Base-by-base conservation (phyloP, 2,329 filamentous ascomycete genomes). In the Tricladium varicosporioides region DNA sequence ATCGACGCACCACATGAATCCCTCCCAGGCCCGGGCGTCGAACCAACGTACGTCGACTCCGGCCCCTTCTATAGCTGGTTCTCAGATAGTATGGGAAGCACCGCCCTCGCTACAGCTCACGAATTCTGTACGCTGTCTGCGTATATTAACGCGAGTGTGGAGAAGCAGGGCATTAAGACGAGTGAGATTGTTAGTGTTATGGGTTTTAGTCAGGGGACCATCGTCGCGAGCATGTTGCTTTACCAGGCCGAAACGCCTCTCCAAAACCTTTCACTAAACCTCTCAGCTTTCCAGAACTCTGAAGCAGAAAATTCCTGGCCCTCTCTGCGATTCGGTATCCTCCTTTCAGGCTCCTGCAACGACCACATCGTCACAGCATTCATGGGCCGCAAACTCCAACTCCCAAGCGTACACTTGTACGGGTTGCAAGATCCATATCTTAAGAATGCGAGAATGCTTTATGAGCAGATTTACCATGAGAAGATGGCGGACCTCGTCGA, bases 1-100 rank as follows among this genome's bases (percentile, higher is more conserved):
- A 84, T 81, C 61, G 83, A 92, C 64, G 88, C 78, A 0, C 87
- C 88, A 1, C 88, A 85, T 70, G 75, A 78, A 55, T 88, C 83
- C 61, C 69, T 76, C 3, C 74, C 87, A 1, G 84, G 86, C 45
- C 77, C 82, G 0, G 84, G 81, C 61, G 81, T 91, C n/a, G 70
- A 82, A 13, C 70, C 77, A n/a, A 85, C 89, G 2, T 92, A 89
- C 70, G 81, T 79, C 51, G 78, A 84, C 61, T 79, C 78, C 57
- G 87, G 80, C 0, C 88, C 88, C 1, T 92, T 89, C 70, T 73
- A 77, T 5, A 73, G 78, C 19, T 85, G 82, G 82, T 40, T 58
- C 32, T 13, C 27, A 74, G 56, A 54, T 4, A 19, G 27, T 5
- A 36, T 31, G 18, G 14, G 18, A 10, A 15, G n/a, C 46, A 33